Percentiles rank a stretch among this genome's conserved stretches.
These are phyloP conservation scores for Gymnopus androsaceus DNA, from an alignment of 1,284 basidiomycete genomes.

Conservation along the genomic window DNA sequence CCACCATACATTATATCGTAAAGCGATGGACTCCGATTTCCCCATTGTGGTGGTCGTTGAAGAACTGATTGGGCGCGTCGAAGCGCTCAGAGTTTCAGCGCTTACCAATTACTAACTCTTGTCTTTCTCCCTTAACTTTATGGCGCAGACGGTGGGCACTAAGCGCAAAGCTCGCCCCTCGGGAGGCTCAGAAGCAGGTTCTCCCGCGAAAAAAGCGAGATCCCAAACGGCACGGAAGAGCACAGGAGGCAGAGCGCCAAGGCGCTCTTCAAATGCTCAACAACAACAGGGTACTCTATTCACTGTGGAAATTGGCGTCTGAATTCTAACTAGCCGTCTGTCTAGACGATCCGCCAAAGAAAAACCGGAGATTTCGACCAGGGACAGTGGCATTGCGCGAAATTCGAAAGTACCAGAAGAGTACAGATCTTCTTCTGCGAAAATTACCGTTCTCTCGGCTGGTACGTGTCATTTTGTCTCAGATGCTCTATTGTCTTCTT, in stretches of 20 bases:
- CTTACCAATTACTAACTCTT: constrained; percentile 15
- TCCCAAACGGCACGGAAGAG: constrained; percentile 72
- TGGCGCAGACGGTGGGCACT: constrained; percentile 52
- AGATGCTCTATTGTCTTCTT: not conserved
- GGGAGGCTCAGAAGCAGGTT: constrained; percentile 43
- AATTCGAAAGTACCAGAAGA: constrained; percentile 92
- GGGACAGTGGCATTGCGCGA: constrained; percentile 89
- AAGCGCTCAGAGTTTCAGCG: too few species aligned
- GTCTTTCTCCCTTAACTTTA: constrained; percentile 23
- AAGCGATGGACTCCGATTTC: too few species aligned
- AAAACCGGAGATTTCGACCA: constrained; percentile 74
- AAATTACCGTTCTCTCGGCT: constrained; percentile 91
- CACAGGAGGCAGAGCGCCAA: constrained; percentile 61
- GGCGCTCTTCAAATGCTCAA: constrained; percentile 17
- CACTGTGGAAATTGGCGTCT: too few species aligned
- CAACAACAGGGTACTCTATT: constrained; percentile 23
- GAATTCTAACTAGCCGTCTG: too few species aligned
- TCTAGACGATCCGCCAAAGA: constrained; percentile 34
- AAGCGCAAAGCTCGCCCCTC: constrained; percentile 41
- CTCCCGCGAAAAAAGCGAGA: constrained; percentile 50
- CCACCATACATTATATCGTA: too few species aligned
- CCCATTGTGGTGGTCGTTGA: too few species aligned
- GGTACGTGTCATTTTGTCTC: constrained; percentile 49
- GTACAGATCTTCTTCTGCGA: constrained; percentile 83
- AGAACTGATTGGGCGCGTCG: too few species aligned